Base-by-base conservation (phyloP, 371 early-diverging fungal species). In the Choanephora cucurbitarum region DNA sequence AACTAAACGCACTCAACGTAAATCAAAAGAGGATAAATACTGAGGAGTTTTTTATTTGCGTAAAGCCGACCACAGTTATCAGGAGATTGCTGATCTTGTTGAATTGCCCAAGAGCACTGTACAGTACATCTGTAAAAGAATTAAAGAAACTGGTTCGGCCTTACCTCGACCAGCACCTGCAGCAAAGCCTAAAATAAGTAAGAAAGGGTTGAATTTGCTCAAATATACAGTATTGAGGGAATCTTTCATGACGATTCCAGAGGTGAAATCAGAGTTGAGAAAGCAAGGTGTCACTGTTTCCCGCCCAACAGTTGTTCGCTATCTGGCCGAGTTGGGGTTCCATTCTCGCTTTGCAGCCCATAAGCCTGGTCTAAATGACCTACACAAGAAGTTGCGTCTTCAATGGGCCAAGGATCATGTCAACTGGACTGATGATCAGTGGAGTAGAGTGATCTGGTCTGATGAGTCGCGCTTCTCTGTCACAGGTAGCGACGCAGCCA, bases 91-190 rank as follows among this genome's bases (percentile, higher is more conserved):
- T 37, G 9, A 9, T 14, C 9, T 14, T 14, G 37, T 37, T 37
- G 37, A 37, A 13, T 14, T 37, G 37, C 14, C 37, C 14, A 37
- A 14, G 14, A 13, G 13, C 13, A 37, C 37, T 37, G 37, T 37
- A 37, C 37, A 19, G 64, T 14, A 13, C 7, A 43, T 43, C 8
- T 14, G 8, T n/a, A 43, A 21, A 19, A 9, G 43, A 43, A 43
- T 43, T n/a, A 43, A 21, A 7, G n/a, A 43, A 43, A 43, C 19
- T 43, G 43, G 43, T 43, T 19, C 43, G n/a, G 17, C 43, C n/a
- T 21, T 43, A 43, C 43, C 43, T 8, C 15, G 43, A 17, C 3
- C 17, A 21, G 43, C 43, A 43, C 17, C 43, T 8, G 43, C 15
- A 13, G 9, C 43, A 43, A 37, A 37, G 37, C 43, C 43, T 8